Percentiles rank a stretch among this genome's conserved stretches.
Evolutionary conservation across 1,284 basidiomycete species (phyloP).

Genomic region (Ustilago lituana): DNA sequence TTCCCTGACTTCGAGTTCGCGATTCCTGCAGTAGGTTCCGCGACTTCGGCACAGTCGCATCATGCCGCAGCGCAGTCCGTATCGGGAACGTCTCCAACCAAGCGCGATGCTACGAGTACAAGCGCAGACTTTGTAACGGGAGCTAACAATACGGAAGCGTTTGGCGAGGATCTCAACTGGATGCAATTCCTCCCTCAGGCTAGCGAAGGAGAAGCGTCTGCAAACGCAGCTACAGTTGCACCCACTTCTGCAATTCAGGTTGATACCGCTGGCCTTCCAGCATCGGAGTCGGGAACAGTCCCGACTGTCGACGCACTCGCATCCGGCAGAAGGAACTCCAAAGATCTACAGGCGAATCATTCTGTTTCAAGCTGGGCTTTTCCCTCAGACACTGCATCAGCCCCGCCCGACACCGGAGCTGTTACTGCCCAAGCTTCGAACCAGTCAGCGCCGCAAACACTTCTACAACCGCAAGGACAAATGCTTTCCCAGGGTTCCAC

Average conservation of each 20-base stretch:
- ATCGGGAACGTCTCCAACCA: slow-evolving; percentile 13
- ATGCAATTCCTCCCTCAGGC: slow-evolving; percentile 26
- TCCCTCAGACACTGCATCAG: slow-evolving; percentile 1
- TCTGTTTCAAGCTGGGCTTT: slow-evolving; percentile 9
- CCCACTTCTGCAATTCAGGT: not conserved
- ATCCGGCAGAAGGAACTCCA: not conserved
- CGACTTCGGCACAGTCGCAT: slow-evolving; percentile 9
- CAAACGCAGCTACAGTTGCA: slow-evolving; percentile 5
- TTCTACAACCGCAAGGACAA: slow-evolving; percentile 15
- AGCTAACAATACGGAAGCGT: slow-evolving; percentile 4
- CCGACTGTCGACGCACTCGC: not conserved
- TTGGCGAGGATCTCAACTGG: slow-evolving; percentile 33
- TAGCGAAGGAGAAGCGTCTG: slow-evolving; percentile 5
- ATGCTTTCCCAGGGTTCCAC: slow-evolving; percentile 16
- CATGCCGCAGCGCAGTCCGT: slow-evolving; percentile 18
- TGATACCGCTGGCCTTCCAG: not conserved
- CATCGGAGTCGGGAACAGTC: not conserved
- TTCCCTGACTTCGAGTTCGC: slow-evolving; percentile 39
- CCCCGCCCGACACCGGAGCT: not conserved
- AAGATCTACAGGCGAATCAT: not conserved
- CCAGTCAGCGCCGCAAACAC: slow-evolving; percentile 1
- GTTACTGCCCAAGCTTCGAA: slow-evolving; percentile 1
- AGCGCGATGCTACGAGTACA: slow-evolving; percentile 6
- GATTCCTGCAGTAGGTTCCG: slow-evolving; percentile 19
- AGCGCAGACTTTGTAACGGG: slow-evolving; percentile 1